Base-by-base conservation (phyloP, 305 asterid species). In the Stenogyne calaminthoides region DNA sequence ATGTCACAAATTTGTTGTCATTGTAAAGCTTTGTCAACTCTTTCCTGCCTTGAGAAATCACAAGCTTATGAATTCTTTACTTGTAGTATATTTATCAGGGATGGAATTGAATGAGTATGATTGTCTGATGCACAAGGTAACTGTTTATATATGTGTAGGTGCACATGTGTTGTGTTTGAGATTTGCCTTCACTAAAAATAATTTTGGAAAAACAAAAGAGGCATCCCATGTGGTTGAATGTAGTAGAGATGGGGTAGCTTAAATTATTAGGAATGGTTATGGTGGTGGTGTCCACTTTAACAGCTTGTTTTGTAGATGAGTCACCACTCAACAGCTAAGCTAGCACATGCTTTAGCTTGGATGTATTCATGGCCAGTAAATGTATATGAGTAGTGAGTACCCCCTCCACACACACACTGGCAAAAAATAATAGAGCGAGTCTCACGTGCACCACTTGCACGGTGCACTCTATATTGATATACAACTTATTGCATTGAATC, bases 91-190 rank as follows among this genome's bases (percentile, higher is more conserved):
- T 9, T 14, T 42, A 42, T 42, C 49, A 42, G 11, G 49, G 12
- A 42, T 27, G 32, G 32, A 25, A 3, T 27, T 27, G 32, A 22
- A 22, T 22, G 25, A 22, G 25, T 22, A 22, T 22, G 25, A 27
- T 27, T 27, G 32, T 27, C 32, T 27, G 3, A 27, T 2, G 32
- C 32, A 27, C 32, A 27, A 27, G 32, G 49, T 42, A 4, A 42
- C 47, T 42, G 47, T 42, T 42, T 9, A 42, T 42, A 42, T 42
- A 56, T 39, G 5, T 70, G 14, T 72, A 37, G 1, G 2, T 22
- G 25, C 25, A 22, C 40, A 44, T 75, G 68, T 78, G 79, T 74
- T 75, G 68, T 78, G 79, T 74, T 49, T 49, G 20, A 1, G 55
- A 49, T 46, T 46, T 46, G 52, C 16, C 12, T 39, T 39, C 44